Evolutionary conservation across 1,284 basidiomycete genomes (phyloP).

Genomic region (Volvariella volvacea): DNA sequence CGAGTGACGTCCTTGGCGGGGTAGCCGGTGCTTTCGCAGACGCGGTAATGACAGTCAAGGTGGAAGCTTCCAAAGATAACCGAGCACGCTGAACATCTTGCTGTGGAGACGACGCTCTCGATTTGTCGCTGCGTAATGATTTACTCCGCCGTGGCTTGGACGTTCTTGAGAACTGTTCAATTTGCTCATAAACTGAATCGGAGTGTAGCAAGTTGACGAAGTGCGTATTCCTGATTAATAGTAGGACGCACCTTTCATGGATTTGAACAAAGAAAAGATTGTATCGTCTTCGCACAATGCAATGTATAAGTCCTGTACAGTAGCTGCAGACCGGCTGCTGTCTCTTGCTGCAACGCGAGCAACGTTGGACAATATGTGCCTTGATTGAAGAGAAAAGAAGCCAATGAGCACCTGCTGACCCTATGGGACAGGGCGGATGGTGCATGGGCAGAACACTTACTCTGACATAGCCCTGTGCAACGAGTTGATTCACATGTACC

Average conservation of each 20-base stretch:
- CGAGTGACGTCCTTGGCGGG: slow-evolving; percentile 45
- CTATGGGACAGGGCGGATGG: slow-evolving; percentile 8
- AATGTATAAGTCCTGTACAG: slow-evolving; percentile 74
- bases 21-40: slow-evolving; percentile 5
- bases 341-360: slow-evolving; percentile 80
- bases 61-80: slow-evolving; percentile 35
- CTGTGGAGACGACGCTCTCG: slow-evolving; percentile 33
- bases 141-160: slow-evolving; percentile 59
- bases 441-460: slow-evolving; percentile 39
- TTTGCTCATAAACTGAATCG: slow-evolving; percentile 64
- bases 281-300: slow-evolving; percentile 85
- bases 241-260: slow-evolving; percentile 66
- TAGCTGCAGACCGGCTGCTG: slow-evolving; percentile 71
- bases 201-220: slow-evolving; percentile 1
- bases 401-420: slow-evolving; percentile 9
- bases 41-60: slow-evolving; percentile 19
- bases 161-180: slow-evolving; percentile 58
- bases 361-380: slow-evolving; percentile 78
- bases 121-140: slow-evolving; percentile 47
- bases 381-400: slow-evolving; percentile 21
- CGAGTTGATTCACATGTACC: slow-evolving; percentile 11
- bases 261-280: slow-evolving; percentile 77
- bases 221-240: background rate
- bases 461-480: slow-evolving; percentile 70
- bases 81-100: slow-evolving; percentile 30